Evolutionary conservation across 2,329 filamentous ascomycete species (phyloP).

Genomic region (Sarocladiaceae sp.): DNA sequence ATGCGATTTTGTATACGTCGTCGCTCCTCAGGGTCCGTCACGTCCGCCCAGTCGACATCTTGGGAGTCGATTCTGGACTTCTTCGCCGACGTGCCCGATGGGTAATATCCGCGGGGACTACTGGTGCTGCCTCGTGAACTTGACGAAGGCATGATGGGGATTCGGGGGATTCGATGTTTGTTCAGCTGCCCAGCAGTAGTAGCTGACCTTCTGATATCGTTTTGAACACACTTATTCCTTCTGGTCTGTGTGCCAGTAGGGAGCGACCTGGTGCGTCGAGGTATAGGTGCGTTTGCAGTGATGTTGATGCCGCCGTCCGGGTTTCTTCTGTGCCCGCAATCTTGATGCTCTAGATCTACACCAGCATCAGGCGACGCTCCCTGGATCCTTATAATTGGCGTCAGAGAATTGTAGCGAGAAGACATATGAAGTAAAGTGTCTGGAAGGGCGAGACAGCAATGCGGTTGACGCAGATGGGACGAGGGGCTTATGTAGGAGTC

Average conservation of each 20-base stretch:
- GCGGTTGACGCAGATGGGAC: neutral
- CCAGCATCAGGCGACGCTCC: slow-evolving; percentile 2
- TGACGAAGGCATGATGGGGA: neutral
- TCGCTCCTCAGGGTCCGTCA: slow-evolving; percentile 64
- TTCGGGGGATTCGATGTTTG: no score
- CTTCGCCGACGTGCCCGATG: slow-evolving; percentile 26
- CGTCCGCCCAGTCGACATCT: slow-evolving; percentile 60
- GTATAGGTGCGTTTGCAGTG: neutral
- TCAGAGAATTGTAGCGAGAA: neutral
- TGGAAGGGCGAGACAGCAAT: neutral
- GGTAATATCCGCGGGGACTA: neutral
- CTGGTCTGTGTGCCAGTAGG: neutral
- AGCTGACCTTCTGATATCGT: neutral
- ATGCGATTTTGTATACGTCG: slow-evolving; percentile 71
- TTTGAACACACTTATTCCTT: neutral
- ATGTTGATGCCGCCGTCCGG: no score
- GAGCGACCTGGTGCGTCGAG: slow-evolving; percentile 1
- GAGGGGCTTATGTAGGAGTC: no score
- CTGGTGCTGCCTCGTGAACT: neutral
- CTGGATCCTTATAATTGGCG: slow-evolving; percentile 2
- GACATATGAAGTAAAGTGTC: no score
- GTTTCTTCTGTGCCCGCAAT: neutral
- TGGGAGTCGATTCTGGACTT: slow-evolving; percentile 33
- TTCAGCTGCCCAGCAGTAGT: neutral
- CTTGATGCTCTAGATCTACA: neutral